Evolutionary conservation across 148 eudicot genomes (phyloP).

Genomic region (Camellia japonica): DNA sequence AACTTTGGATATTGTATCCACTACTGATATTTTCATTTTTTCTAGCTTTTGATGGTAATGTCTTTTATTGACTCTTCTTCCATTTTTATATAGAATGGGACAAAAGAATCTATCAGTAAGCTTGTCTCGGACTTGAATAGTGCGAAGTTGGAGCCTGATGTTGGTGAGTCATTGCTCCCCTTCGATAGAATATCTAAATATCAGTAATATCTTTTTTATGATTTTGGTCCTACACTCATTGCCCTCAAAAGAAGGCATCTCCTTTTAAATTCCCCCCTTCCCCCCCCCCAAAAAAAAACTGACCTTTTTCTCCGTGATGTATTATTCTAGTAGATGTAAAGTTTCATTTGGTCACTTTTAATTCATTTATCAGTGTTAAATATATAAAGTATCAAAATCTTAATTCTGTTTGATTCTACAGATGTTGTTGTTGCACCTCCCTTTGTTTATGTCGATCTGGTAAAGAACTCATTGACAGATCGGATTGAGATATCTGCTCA

Average conservation of each 20-base stretch:
- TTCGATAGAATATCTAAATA: not conserved
- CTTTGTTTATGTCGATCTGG: constrained; percentile 84
- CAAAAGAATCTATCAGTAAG: constrained; percentile 82
- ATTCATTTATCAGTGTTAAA: not conserved
- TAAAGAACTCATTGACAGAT: constrained; percentile 70
- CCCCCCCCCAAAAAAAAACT: not conserved
- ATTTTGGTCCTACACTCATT: too few relatives aligned
- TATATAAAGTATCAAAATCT: not conserved
- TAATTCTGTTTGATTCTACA: constrained; percentile 30
- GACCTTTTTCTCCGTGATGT: not conserved
- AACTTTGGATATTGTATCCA: not conserved
- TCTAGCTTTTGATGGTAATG: not conserved
- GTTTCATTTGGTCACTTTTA: not conserved
- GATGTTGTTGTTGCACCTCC: constrained; percentile 98
- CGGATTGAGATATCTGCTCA: constrained; percentile 88
- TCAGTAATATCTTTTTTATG: too few relatives aligned
- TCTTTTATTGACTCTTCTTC: constrained; percentile 13
- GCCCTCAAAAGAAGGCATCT: too few relatives aligned
- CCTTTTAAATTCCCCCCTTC: too few relatives aligned
- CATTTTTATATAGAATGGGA: constrained; percentile 64
- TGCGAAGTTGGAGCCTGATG: constrained; percentile 86
- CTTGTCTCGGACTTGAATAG: constrained; percentile 87
- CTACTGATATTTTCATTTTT: not conserved
- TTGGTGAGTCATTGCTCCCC: constrained; percentile 52
- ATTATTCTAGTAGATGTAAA: not conserved